Percentiles rank a stretch among this genome's conserved stretches.
Evolutionary conservation across 2,329 filamentous ascomycete species (phyloP).

Genomic region (Alternaria infectoria): DNA sequence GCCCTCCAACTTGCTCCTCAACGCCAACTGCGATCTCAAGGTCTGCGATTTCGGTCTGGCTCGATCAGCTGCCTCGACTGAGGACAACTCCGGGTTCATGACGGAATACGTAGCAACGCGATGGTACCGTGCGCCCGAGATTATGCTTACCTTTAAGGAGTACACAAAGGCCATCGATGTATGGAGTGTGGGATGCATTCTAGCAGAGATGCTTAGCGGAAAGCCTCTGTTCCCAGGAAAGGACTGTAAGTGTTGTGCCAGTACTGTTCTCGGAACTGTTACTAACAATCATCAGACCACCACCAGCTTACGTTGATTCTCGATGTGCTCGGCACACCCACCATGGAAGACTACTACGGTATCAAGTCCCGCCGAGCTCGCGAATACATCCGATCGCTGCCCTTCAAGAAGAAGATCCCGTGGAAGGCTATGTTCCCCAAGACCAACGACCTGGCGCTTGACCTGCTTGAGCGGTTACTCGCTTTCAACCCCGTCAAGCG

Average conservation of each 20-base stretch:
- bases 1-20: constrained; percentile 93
- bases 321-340: constrained; percentile 95
- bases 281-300: constrained; percentile 68
- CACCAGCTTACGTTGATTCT: constrained; percentile 97
- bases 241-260: constrained; percentile 72
- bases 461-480: constrained; percentile 91
- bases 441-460: constrained; percentile 95
- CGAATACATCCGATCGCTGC: constrained; percentile 96
- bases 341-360: constrained; percentile 99
- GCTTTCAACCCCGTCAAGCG: constrained; percentile 99
- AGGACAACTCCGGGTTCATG: constrained; percentile 99
- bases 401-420: constrained; percentile 99
- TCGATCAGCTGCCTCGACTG: constrained; percentile 91
- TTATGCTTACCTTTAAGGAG: constrained; percentile 99
- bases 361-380: constrained; percentile 98
- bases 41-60: constrained; percentile 98
- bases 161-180: constrained; percentile 99
- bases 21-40: constrained; percentile 98
- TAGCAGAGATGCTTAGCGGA: constrained; percentile 98
- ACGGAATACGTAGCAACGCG: constrained; percentile 99
- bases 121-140: constrained; percentile 98
- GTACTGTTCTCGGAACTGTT: neutral
- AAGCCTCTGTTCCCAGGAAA: constrained; percentile 98
- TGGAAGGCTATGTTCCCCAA: constrained; percentile 98
- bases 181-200: constrained; percentile 97